Percentiles rank a stretch among this genome's conserved stretches.
These are phyloP conservation scores for Pleodorina starrii DNA, from an alignment of 139 green algal genomes.

Conservation along the genomic window DNA sequence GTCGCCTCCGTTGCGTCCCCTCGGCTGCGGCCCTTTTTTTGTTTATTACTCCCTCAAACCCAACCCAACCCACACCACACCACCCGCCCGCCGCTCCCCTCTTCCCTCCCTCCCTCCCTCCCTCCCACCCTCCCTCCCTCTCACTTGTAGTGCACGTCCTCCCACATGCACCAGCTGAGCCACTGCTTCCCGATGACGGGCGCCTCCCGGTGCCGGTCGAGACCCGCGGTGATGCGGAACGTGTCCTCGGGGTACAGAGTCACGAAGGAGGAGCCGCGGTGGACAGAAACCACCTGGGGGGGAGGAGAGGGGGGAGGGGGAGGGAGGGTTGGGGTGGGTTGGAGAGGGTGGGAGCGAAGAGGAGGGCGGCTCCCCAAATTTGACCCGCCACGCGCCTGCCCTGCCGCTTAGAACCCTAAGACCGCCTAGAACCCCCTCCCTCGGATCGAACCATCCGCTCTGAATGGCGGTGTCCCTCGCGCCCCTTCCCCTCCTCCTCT, in stretches of 20 bases:
- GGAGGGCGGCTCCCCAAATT: neutral
- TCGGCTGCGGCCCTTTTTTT: too few species aligned
- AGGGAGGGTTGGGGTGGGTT: neutral
- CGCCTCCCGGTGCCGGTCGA: slow-evolving; percentile 45
- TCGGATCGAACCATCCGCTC: too few species aligned
- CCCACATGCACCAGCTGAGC: slow-evolving; percentile 78
- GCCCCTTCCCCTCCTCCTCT: too few species aligned
- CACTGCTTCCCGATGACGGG: slow-evolving; percentile 93
- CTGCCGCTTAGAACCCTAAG: too few species aligned
- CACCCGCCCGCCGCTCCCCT: too few species aligned
- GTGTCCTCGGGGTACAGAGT: slow-evolving; percentile 75
- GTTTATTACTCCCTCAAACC: too few species aligned
- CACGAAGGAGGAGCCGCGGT: slow-evolving; percentile 83
- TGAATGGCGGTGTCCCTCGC: too few species aligned
- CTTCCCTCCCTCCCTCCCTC: neutral
- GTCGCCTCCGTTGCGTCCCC: too few species aligned
- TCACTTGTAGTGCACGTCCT: slow-evolving; percentile 76
- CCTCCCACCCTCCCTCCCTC: neutral
- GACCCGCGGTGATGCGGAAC: slow-evolving; percentile 50
- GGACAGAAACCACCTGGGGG: slow-evolving; percentile 70
- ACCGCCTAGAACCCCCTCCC: too few species aligned
- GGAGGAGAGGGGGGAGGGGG: neutral
- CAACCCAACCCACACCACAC: too few species aligned
- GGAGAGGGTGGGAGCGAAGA: too few species aligned
- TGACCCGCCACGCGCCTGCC: too few species aligned